Evolutionary conservation across 768 basidiomycete species (phyloP), one percentile per base, ranked within the genome.

Genomic region (Dacryopinax primogenitus): DNA sequence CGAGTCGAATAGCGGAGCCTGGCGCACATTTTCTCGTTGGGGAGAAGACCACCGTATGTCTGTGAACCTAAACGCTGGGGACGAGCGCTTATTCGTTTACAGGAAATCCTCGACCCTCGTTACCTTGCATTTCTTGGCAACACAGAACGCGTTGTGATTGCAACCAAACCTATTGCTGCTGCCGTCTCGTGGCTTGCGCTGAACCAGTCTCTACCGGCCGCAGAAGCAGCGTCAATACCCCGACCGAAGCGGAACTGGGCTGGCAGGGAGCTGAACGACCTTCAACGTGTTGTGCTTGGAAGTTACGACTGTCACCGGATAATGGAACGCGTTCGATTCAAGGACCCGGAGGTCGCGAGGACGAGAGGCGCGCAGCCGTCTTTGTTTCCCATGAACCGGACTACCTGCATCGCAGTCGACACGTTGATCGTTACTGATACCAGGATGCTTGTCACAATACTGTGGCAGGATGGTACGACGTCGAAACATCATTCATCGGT

Each of bases 161-260:
- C 82, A 26, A 81, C 92, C 30, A 83, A 81, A 67, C 90, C 90
- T 66, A 87, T 83, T 16, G 86, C 88, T 39, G 82, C 92, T 67
- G 89, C 87, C 15, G 77, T 95, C 51, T 82, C 85, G 61, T 95
- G 92, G 92, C 78, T 92, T 3, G 92, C 90, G 21, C 77, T 95
- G 63, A 92, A 91, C 67, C 92, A 95, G 78, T 81, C 82, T 63
- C 92, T 90, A 71, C 64, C 84, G 72, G 76, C 78, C 6, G 71
- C 75, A 33, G 77, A 80, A 26, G 84, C 87, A 7, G 79, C 83
- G 67, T 74, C 74, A 13, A 80, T 83, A 70, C 77, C 76, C 13
- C 84, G 91, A 28, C 92, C 92, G 1, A 78, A 82, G 45, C 81
- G 82, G 58, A 88, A 90, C 73, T 95, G 91, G 90, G 76, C 77